Conservation (phyloP, 805 yeast genomes). For the Lipomyces starkeyi region DNA sequence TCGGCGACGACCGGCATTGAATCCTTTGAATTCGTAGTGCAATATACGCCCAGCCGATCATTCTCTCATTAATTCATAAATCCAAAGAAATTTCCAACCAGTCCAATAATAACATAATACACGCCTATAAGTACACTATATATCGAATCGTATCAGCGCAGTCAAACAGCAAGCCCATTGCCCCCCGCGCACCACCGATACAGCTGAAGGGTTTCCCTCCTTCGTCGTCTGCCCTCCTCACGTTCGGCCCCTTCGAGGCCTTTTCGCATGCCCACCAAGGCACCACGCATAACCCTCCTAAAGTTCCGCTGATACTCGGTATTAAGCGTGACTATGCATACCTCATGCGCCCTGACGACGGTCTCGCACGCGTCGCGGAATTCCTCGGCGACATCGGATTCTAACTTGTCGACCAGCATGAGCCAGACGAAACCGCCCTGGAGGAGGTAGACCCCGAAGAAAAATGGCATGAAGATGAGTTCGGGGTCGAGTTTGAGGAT, state of each 20-base stretch:
- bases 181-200: slow-evolving; percentile 50
- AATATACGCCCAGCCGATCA: too few species aligned
- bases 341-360: slow-evolving; percentile 45
- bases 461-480: slow-evolving; percentile 44
- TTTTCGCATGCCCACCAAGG: slow-evolving; percentile 43
- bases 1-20: too few species aligned
- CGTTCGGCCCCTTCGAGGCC: slow-evolving; percentile 37
- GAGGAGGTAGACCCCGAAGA: slow-evolving; percentile 43
- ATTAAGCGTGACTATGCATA: slow-evolving; percentile 43
- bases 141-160: too few species aligned
- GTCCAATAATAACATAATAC: neutral
- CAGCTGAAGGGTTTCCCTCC: slow-evolving; percentile 46
- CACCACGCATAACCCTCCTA: slow-evolving; percentile 43
- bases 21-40: too few species aligned
- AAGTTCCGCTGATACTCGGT: slow-evolving; percentile 45
- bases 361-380: slow-evolving; percentile 43
- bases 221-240: slow-evolving; percentile 41
- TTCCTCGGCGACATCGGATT: slow-evolving; percentile 38
- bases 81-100: too few species aligned
- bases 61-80: too few species aligned
- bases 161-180: too few species aligned
- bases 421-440: slow-evolving; percentile 43
- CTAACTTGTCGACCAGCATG: slow-evolving; percentile 40
- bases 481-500: slow-evolving; percentile 42
- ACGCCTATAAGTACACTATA: too few species aligned